Conservation (phyloP, 495 filamentous ascomycete genomes). For the Paragyromitra xinjiangensis region DNA sequence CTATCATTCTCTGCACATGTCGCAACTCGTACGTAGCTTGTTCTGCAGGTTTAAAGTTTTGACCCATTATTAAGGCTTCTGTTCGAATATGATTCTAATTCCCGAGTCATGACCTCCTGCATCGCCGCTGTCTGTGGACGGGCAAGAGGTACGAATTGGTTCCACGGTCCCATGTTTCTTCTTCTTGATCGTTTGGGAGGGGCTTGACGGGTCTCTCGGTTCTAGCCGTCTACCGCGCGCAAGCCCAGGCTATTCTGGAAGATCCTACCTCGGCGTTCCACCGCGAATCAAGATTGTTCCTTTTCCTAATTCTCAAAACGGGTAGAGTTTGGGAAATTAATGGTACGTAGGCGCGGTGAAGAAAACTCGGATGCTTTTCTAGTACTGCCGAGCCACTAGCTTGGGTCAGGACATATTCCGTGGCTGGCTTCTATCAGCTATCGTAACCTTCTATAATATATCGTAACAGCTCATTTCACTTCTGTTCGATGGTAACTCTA, state of each 20-base stretch:
- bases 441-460: constrained; percentile 33
- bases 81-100: constrained; percentile 11
- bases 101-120: constrained; percentile 15
- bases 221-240: constrained; percentile 41
- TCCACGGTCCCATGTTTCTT: constrained; percentile 8
- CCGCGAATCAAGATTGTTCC: constrained; percentile 2
- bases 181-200: constrained; percentile 9
- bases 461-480: constrained; percentile 23
- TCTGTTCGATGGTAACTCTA: constrained; percentile 28
- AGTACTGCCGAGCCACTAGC: constrained; percentile 24
- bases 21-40: constrained; percentile 25
- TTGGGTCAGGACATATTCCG: constrained; percentile 29
- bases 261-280: constrained; percentile 7
- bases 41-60: constrained; percentile 39
- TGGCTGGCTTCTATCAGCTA: constrained; percentile 30
- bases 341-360: constrained; percentile 20
- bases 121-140: not conserved
- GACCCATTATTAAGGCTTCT: constrained; percentile 24
- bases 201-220: constrained; percentile 19
- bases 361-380: not conserved
- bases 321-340: constrained; percentile 35
- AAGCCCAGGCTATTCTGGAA: constrained; percentile 23
- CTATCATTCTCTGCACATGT: constrained; percentile 26
- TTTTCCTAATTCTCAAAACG: not conserved
- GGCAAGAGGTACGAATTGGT: not conserved